Evolutionary conservation across 352 stramenopile genomes (phyloP), one percentile per base, ranked within the genome.

Genomic region (Pythium pectinolyticum): DNA sequence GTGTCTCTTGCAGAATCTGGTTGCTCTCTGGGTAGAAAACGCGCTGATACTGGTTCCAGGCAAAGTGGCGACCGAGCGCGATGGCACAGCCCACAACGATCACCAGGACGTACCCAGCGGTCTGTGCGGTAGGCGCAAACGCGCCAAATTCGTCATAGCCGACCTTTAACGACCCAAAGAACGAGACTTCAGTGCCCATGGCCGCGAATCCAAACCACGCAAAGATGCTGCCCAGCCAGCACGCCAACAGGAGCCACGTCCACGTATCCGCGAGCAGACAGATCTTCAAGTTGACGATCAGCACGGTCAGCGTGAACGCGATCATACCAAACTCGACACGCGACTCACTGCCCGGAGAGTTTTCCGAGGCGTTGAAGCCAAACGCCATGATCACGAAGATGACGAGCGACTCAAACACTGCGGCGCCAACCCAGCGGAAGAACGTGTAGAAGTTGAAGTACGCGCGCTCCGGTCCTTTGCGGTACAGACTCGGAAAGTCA

Each of bases 241-340:
- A 80, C 1, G 66, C 62, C 15, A 85, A 70, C 24, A 80, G 82
- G 25, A 94, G 37, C 41, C 73, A 49, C n/a, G 82, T 91, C 84
- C 84, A 94, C 15, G 77, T 89, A 53, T 90, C 82, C 1, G 82
- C 79, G 66, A 94, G 89, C 59, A 94, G 80, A 67, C 79, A 90
- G 24, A 93, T 87, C 84, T 99, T 99, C 57, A 97, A 77, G 63
- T 97, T 98, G 30, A 98, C 86, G 34, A 98, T 85, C 59, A 98
- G 74, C 19, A 99, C 86, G 0, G 97, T 84, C 49, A 96, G 82
- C 14, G 90, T 95, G 71, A 98, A 99, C 10, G 83, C 85, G 15
- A 91, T 67, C 81, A 94, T 94, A 54, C 85, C 85, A 43, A 90
- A 91, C 57, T 92, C 85, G 27, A 92, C 83, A 11, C 83, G 80